These are phyloP conservation scores for Chaetomidium leptoderma DNA, from an alignment of 495 filamentous ascomycete species.

Conservation along the genomic window DNA sequence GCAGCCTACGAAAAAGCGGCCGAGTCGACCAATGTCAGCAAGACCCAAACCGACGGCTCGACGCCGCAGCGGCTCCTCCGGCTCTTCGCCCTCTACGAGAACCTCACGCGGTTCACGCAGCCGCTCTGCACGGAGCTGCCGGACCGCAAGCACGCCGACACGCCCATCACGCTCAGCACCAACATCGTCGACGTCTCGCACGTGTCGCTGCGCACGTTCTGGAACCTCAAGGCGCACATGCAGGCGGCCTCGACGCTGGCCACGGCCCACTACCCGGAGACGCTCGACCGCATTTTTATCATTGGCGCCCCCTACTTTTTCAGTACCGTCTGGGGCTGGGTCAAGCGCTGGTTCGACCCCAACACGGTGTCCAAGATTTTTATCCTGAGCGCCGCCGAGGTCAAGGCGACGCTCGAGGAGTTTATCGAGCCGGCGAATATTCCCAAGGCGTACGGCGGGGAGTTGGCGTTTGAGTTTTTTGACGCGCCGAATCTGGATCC, in stretches of 20 bases:
- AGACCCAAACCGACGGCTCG: constrained; percentile 54
- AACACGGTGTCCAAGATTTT: constrained; percentile 92
- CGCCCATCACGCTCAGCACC: constrained; percentile 77
- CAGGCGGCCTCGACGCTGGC: constrained; percentile 80
- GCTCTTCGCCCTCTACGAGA: constrained; percentile 85
- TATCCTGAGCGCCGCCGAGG: constrained; percentile 66
- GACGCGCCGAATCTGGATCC: constrained; percentile 68
- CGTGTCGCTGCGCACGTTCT: constrained; percentile 85
- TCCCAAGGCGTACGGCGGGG: constrained; percentile 78
- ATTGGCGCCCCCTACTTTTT: constrained; percentile 89
- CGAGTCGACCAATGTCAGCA: constrained; percentile 48
- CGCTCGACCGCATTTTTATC: constrained; percentile 81
- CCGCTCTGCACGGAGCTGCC: constrained; percentile 69
- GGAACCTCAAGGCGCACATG: constrained; percentile 88
- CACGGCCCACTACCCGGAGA: constrained; percentile 92
- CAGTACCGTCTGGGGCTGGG: constrained; percentile 90
- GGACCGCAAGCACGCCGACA: constrained; percentile 64
- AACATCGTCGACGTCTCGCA: constrained; percentile 86
- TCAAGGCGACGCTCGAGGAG: constrained; percentile 64
- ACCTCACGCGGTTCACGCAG: constrained; percentile 79
- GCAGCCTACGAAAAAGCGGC: constrained; percentile 65
- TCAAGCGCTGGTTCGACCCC: constrained; percentile 94
- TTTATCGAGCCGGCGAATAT: constrained; percentile 81
- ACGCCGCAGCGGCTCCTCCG: constrained; percentile 66
- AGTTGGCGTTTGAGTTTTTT: constrained; percentile 75